Evolutionary conservation across 75 land plant species (phyloP), one percentile per base, ranked within the genome.

Genomic region (Picea sitchensis): DNA sequence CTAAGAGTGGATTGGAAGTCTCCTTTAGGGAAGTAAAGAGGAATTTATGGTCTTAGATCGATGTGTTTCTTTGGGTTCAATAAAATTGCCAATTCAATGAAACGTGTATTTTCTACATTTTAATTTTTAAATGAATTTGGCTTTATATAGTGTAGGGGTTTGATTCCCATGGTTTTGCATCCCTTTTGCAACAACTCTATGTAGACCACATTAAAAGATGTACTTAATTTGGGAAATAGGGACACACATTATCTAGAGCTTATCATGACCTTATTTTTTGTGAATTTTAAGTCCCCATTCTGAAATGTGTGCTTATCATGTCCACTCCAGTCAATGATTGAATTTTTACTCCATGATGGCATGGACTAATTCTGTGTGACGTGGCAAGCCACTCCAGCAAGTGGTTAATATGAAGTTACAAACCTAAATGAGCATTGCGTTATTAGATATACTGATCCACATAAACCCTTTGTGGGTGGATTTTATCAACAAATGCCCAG

Each of bases 151-250:
- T 51, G 56, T 62, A 58, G 8, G 21, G 17, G 59, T 63, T 76
- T 76, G 20, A 58, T 76, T 23, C 21, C n/a, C 38, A 65, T 58
- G 14, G 26, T 61, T 54, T 51, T 61, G 76, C 31, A 75, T 58
- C 77, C 69, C 34, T 23, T 31, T 18, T 58, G 62, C 32, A 23
- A 59, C 77, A 47, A 75, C 62, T 59, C 77, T 59, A 75, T 20
- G 68, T 58, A n/a, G 67, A 13, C 32, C 54, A 15, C 32, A 15
- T 58, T 59, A 75, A 9, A 9, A 9, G 56, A 51, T 51, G 56
- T 51, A 9, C 11, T 51, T 51, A 12, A 9, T 9, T 51, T 51
- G 54, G 54, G 54, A 8, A 51, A 51, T 51, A 0, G 56, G 12
- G 56, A 51, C 56, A 51, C 56, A 41, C 2, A 41, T 41, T 41